Evolutionary conservation across 2,329 filamentous ascomycete genomes (phyloP).

Genomic region (Pseudogymnoascus sp.): DNA sequence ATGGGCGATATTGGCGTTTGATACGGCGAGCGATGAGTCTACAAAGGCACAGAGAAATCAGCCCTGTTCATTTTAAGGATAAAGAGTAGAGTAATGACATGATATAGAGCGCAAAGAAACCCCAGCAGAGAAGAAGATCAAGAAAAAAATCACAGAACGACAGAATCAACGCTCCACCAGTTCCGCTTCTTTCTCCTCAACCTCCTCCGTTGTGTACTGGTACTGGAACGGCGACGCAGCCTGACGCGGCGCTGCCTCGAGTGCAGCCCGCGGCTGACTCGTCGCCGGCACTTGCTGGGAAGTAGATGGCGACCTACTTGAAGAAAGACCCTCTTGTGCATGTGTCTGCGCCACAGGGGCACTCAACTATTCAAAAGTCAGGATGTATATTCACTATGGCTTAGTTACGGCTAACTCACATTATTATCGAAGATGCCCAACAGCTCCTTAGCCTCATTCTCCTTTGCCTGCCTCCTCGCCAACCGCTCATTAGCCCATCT

Average conservation of each 20-base stretch:
- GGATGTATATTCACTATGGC: neutral
- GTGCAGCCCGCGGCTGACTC: slow-evolving; percentile 12
- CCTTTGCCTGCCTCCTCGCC: slow-evolving; percentile 18
- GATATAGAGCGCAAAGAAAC: neutral
- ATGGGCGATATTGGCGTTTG: slow-evolving; percentile 22
- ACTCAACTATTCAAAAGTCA: slow-evolving; percentile 3
- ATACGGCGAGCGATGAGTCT: slow-evolving; percentile 25
- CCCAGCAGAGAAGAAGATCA: neutral
- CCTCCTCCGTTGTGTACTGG: slow-evolving; percentile 15
- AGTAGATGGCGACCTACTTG: neutral
- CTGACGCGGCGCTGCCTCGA: slow-evolving; percentile 16
- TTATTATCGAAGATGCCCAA: slow-evolving; percentile 14
- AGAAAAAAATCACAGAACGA: neutral
- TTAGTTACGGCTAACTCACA: slow-evolving; percentile 13
- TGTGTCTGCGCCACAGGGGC: neutral
- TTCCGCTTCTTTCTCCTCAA: slow-evolving; percentile 22
- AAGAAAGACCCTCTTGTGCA: neutral
- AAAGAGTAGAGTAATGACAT: slow-evolving; percentile 8
- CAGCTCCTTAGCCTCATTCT: slow-evolving; percentile 23
- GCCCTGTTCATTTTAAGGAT: slow-evolving; percentile 19
- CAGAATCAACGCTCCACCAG: slow-evolving; percentile 16
- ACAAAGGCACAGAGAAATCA: slow-evolving; percentile 25
- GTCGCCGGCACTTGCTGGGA: neutral
- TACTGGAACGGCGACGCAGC: neutral
- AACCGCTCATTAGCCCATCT: slow-evolving; percentile 22